Base-by-base conservation (phyloP, 768 basidiomycete species). In the Suillus subaureus region DNA sequence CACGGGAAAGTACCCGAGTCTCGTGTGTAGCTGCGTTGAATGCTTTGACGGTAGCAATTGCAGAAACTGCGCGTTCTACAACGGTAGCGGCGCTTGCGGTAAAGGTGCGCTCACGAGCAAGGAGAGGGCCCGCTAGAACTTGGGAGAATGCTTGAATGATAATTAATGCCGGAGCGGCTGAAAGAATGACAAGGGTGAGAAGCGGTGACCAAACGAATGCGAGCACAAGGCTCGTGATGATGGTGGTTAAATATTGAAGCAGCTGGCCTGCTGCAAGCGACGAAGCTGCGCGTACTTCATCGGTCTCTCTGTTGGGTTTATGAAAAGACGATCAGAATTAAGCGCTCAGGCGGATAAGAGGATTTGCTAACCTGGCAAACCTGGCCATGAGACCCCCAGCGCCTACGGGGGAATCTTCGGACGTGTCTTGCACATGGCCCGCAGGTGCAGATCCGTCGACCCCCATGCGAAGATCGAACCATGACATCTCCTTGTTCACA, bases 321-420 rank as follows among this genome's bases (percentile, higher is more conserved):
- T 52, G 6, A 70, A 35, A 52, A 28, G 3, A 52, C 58, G 60
- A 40, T 13, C 5, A 6, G 3, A 23, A 37, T 4, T 7, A 0
- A 16, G 16, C 23, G 47, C 42, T 51, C 42, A 18, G 47, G 26
- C 40, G 23, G 43, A 37, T 1, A 26, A 55, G 2, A 58, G 26
- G n/a, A 23, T 15, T 4, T 37, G 31, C 75, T 51, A 64, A 93
- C 94, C 88, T 88, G 40, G 91, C 86, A 75, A 97, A 98, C 73
- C 94, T 93, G 62, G 93, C 90, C 95, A 97, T 96, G 52, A 97
- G 81, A 26, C 95, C 96, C 66, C 91, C 94, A 60, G 94, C 94
- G 67, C 93, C 93, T 57, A 89, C 79, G 45, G 86, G 83, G 31
- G 85, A 84, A 39, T 76, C 78, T 40, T 83, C 80, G 54, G 65